These are phyloP conservation scores for Barnettozyma wickerhamii DNA, from an alignment of 805 yeast genomes.

Conservation along the genomic window DNA sequence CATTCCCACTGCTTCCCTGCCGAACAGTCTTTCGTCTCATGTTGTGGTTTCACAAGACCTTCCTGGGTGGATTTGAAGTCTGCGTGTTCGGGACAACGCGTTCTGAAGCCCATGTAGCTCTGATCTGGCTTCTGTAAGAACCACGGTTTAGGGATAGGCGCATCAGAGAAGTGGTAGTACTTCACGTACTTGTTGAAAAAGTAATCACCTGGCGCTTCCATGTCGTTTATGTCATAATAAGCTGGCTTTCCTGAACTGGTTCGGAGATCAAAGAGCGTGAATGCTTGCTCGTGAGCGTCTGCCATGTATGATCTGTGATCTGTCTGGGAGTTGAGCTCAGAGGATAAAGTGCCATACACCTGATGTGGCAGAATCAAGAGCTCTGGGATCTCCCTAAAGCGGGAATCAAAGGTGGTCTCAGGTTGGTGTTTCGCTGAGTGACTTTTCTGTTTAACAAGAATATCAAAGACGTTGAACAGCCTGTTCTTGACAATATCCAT, in stretches of 20 bases:
- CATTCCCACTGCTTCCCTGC: constrained; percentile 21
- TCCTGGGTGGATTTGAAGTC: constrained; percentile 9
- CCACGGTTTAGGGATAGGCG: constrained; percentile 70
- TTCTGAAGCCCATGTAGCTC: constrained; percentile 13
- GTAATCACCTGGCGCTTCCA: constrained; percentile 14
- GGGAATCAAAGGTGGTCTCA: constrained; percentile 5
- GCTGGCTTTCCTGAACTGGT: constrained; percentile 3
- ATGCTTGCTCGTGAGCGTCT: constrained; percentile 39
- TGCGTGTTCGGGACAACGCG: constrained; percentile 14
- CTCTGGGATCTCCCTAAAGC: constrained; percentile 18
- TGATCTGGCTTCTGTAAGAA: constrained; percentile 11
- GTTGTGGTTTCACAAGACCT: constrained; percentile 3
- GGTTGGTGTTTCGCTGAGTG: not conserved
- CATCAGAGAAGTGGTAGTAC: constrained; percentile 60
- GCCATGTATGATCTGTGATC: constrained; percentile 38
- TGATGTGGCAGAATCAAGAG: constrained; percentile 46
- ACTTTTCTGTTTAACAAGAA: constrained; percentile 16
- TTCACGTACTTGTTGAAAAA: constrained; percentile 29
- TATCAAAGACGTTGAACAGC: constrained; percentile 24
- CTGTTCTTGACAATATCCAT: constrained; percentile 48
- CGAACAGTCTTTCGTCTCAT: constrained; percentile 15
- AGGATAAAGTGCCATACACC: constrained; percentile 46
- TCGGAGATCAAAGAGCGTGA: not conserved
- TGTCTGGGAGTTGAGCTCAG: constrained; percentile 37
- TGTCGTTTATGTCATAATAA: constrained; percentile 13